A percentile compares a stretch with the other conserved stretches of the same genome.
Evolutionary conservation across 192 early-diverging fungal species (phyloP).

Genomic region (Coemansia sp.): DNA sequence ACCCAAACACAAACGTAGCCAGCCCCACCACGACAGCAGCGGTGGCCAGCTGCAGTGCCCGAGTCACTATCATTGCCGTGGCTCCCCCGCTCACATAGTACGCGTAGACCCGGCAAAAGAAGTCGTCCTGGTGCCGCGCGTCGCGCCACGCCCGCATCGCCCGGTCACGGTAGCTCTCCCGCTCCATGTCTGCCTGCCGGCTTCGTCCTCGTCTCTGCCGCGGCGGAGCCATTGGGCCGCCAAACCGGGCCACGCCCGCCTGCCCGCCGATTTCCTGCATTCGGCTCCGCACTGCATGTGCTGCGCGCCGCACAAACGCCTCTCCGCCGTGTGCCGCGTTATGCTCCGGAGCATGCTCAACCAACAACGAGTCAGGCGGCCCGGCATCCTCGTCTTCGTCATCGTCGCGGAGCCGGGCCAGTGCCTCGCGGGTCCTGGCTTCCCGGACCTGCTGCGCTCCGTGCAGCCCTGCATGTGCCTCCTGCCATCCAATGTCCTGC

Average conservation of each 20-base stretch:
- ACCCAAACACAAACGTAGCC: slow-evolving; percentile 81
- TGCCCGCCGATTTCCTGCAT: slow-evolving; percentile 42
- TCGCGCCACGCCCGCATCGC: slow-evolving; percentile 79
- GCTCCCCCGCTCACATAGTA: slow-evolving; percentile 90
- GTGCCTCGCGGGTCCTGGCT: background rate
- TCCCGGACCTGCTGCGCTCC: background rate
- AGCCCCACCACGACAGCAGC: slow-evolving; percentile 85
- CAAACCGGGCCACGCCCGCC: slow-evolving; percentile 15
- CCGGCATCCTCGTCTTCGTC: slow-evolving; percentile 20
- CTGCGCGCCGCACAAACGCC: slow-evolving; percentile 39
- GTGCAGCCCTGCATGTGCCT: background rate
- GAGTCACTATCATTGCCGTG: slow-evolving; percentile 70
- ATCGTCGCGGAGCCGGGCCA: background rate
- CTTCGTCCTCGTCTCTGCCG: slow-evolving; percentile 2
- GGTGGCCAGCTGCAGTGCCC: slow-evolving; percentile 74
- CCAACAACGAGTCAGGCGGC: slow-evolving; percentile 36
- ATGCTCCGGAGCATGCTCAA: slow-evolving; percentile 24
- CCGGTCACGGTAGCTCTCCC: slow-evolving; percentile 50
- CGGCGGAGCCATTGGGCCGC: slow-evolving; percentile 39
- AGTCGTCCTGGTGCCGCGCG: slow-evolving; percentile 78
- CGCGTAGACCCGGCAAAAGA: slow-evolving; percentile 71
- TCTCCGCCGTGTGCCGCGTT: background rate
- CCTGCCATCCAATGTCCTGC: background rate
- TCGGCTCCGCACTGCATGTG: slow-evolving; percentile 31
- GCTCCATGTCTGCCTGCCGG: slow-evolving; percentile 6